Evolutionary conservation across 352 stramenopile species (phyloP), one percentile per base, ranked within the genome.

Genomic region (Achlya hypogyna): DNA sequence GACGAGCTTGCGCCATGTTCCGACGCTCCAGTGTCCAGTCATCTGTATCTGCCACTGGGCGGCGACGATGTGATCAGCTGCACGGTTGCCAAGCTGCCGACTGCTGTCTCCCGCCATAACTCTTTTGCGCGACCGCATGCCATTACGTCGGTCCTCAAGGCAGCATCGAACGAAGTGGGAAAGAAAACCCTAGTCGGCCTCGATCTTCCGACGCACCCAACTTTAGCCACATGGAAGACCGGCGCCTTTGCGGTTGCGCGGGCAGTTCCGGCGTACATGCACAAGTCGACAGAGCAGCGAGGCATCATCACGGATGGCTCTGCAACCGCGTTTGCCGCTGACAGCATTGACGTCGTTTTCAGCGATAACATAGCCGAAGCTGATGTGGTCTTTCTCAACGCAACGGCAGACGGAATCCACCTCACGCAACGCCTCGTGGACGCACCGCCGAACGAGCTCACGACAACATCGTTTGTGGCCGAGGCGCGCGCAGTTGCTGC

Each of bases 391-490:
- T 71, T 84, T 12, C 47, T 79, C 71, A 74, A 87, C 71, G 76
- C 78, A 54, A 90, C 58, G 64, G 79, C 86, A 5, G 74, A 95
- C 40, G 85, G 71, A 25, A 95, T 98, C 29, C 88, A 93, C 69
- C 70, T 98, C 10, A 82, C 86, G 4, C 76, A 80, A 63, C 77
- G 86, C 31, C 81, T 98, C 35, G 91, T 97, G 25, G 91, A 98
- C 70, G 87, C 82, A 3, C 90, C 90, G 29, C 74, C 85, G 12
- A 96, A 97, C 69, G 78, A 98, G 65, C 73, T 98, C 16, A 90
- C 95, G 71, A 89, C 91, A 35, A 87, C 92, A 53, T 77, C 78
- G 20, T 96, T 96, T 71, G 82, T 97, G 22, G 77, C 84, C 49
- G 86, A 97, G 64, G 87, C 84, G 20, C 67, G 71, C 31, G 78